phyloP scores from a whole-genome alignment of 495 filamentous ascomycete genomes.

The Penicillium fimorum region DNA sequence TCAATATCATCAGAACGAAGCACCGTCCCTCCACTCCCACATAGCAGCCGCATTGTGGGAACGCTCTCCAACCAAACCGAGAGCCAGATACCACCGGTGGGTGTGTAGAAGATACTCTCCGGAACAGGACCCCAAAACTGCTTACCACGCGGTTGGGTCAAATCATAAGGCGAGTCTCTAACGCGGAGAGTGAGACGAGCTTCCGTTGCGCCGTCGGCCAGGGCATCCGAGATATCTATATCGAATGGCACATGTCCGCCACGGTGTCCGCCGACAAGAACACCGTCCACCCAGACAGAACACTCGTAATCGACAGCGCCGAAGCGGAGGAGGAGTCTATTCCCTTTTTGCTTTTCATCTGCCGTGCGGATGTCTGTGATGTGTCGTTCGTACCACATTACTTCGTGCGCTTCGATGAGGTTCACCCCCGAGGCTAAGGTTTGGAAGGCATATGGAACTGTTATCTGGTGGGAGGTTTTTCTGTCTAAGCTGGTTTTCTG shows the following conservation, averaged over 20 bases:
- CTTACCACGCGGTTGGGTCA: constrained; percentile 41
- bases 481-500: constrained; percentile 24
- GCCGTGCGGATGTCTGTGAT: constrained; percentile 46
- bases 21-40: constrained; percentile 35
- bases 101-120: constrained; percentile 44
- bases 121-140: constrained; percentile 41
- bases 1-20: constrained; percentile 35
- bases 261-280: constrained; percentile 24
- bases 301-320: constrained; percentile 42
- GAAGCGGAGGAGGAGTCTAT: constrained; percentile 35
- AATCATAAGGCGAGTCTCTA: constrained; percentile 34
- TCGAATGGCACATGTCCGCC: constrained; percentile 44
- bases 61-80: constrained; percentile 42
- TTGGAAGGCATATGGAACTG: constrained; percentile 60
- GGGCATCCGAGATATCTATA: constrained; percentile 32
- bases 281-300: constrained; percentile 33
- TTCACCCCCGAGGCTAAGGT: constrained; percentile 53
- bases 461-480: constrained; percentile 34
- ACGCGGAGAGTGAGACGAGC: constrained; percentile 30
- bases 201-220: constrained; percentile 1
- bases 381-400: constrained; percentile 57
- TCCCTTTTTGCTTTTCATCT: constrained; percentile 13
- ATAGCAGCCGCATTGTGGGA: constrained; percentile 24
- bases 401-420: constrained; percentile 55
- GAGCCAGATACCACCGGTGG: constrained; percentile 39